Evolutionary conservation across 176 grass and related monocot species (phyloP), one percentile per base, ranked within the genome.

Genomic region (Hsuehochloa calcarea): DNA sequence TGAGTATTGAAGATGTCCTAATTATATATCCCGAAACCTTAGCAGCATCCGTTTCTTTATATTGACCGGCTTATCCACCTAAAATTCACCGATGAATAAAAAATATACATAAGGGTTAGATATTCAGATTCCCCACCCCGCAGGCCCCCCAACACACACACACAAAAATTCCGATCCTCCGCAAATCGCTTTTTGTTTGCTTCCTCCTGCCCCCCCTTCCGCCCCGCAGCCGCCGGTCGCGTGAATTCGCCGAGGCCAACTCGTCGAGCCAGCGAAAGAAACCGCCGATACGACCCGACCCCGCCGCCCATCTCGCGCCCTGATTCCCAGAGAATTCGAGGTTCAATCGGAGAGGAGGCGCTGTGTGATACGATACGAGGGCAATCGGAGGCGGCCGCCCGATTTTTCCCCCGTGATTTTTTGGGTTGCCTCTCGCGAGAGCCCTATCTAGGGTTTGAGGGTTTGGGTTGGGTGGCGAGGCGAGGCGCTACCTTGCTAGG

Each of bases 201-300:
- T 73, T 58, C 34, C 35, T 41, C 45, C 4, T 52, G 22, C 35
- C n/a, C 64, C 64, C 54, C 34, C 15, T 40, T 8, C 73, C 20
- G 19, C 79, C 79, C 79, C 74, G 74, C 79, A 87, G 86, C 86
- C 82, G 74, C 83, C 72, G 73, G 20, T 15, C 72, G 82, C 62
- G 67, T 55, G 68, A 89, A 74, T 88, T 85, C 88, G 84, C 66
- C 72, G 41, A 83, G 72, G 60, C 25, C 46, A 81, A 54, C 71
- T 85, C 83, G 71, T 65, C 62, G 45, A 34, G 60, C 72, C 25
- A 27, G 4, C 59, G 38, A 20, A 27, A 27, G 65, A 35, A 78
- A 72, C 66, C 49, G 66, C 79, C 45, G 58, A 65, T 59, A 50
- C 71, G 27, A 44, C 60, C 43, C 35, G 17, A 4, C 20, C 4